Percentiles rank a stretch among this genome's conserved stretches.
phyloP scores from a whole-genome alignment of 2,329 filamentous ascomycete genomes.

The Fusarium sp. region DNA sequence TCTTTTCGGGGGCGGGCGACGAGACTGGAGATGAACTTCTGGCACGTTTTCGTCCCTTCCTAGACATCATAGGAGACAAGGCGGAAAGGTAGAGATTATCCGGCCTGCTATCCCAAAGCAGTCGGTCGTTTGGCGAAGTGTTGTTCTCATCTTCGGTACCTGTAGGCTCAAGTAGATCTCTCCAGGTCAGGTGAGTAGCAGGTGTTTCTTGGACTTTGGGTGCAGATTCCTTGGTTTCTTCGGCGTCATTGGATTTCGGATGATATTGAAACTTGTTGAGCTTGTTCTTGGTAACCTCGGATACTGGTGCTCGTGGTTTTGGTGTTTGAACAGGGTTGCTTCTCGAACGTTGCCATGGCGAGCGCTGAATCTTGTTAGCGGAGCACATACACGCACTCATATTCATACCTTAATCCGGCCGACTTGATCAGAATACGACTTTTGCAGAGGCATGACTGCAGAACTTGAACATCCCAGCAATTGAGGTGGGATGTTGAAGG shows the following conservation, averaged over 20 bases:
- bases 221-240: conserved; percentile 10
- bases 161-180: conserved; percentile 64
- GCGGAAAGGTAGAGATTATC: conserved; percentile 53
- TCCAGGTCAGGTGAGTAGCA: conserved; percentile 64
- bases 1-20: conserved; percentile 68
- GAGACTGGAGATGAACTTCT: conserved; percentile 79
- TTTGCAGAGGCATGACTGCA: conserved; percentile 52
- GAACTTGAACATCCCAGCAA: conserved; percentile 27
- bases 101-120: conserved; percentile 68
- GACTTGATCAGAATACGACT: conserved; percentile 53
- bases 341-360: conserved; percentile 65
- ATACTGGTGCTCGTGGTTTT: conserved; percentile 58
- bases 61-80: conserved; percentile 61
- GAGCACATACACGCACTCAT: conserved; percentile 3
- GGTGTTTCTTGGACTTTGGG: conserved; percentile 53
- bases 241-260: conserved; percentile 30
- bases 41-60: conserved; percentile 71
- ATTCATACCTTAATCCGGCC: conserved; percentile 47
- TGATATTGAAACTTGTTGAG: conserved; percentile 66
- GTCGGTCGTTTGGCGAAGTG: conserved; percentile 68
- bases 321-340: conserved; percentile 59
- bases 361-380: conserved; percentile 47
- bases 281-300: conserved; percentile 69
- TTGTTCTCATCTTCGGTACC: conserved; percentile 58
- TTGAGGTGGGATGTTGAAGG: conserved; percentile 22